Base-by-base conservation (phyloP, 2,329 filamentous ascomycete species). In the Stagonosporopsis cucurbitacearum region DNA sequence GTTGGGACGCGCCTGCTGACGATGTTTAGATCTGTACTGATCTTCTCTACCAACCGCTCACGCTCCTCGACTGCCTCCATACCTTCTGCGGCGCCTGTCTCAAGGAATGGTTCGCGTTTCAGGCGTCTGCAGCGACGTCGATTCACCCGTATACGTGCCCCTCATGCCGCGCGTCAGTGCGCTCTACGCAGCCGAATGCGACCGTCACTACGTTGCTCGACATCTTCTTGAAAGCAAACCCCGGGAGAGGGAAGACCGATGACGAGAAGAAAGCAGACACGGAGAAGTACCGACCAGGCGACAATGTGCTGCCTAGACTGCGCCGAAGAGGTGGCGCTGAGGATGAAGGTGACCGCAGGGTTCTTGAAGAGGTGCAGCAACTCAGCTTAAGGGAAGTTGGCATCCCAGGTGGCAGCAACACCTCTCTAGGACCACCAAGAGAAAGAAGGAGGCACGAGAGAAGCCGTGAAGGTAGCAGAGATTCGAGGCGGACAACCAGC, bases 1-100 rank as follows among this genome's bases (percentile, higher is more conserved):
- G 35, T 55, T 43, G 52, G 57, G 57, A 62, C 60, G 56, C 42
- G 46, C 51, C 53, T 65, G 62, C 70, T 72, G 65, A 71, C 49
- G 54, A 48, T 44, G 41, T 35, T 19, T 65, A 97, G 93, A 99
- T 99, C 70, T 99, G 95, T 81, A 96, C 94, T 67, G 95, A 98
- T 76, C 85, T 96, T 63, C 87, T 96, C 60, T 96, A 92, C 78
- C 91, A 96, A 75, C 92, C 93, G 30, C 84, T 96, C 62, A 96
- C 92, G 25, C 86, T 96, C 45, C 90, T 96, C 75, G 91, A 96
- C 80, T 96, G 92, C 74, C 85, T 96, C 40, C 92, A 96, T 78
- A 97, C 94, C 41, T 99, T 96, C 77, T 99, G 95, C 80, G 95
- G 93, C 62, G 90, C 91, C 35, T 99, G 95, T 73, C 77, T 98